phyloP scores from a whole-genome alignment of 2,329 filamentous ascomycete genomes.

The Hypoxylon sp. region DNA sequence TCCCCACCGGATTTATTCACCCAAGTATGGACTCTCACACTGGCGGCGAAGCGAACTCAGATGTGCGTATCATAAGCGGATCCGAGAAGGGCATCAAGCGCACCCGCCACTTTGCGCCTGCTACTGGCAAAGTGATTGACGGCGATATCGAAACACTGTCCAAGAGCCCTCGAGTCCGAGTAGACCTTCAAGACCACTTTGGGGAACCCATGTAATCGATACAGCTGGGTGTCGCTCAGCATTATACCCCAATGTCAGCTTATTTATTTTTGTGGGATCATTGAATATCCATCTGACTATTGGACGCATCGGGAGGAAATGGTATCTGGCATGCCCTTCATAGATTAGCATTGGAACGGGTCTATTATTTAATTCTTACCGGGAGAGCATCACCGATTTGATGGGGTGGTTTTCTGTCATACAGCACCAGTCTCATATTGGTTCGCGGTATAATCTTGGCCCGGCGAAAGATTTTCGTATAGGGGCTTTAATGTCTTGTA shows the following conservation, averaged over 20 bases:
- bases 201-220: constrained; percentile 37
- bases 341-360: constrained; percentile 24
- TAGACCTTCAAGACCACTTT: constrained; percentile 41
- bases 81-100: constrained; percentile 61
- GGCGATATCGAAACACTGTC: constrained; percentile 62
- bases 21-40: constrained; percentile 39
- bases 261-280: constrained; percentile 46
- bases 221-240: constrained; percentile 6
- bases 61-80: constrained; percentile 37
- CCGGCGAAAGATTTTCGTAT: constrained; percentile 11
- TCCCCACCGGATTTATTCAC: constrained; percentile 42
- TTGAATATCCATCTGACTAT: constrained; percentile 49
- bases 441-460: constrained; percentile 32
- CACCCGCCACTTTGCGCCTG: constrained; percentile 61
- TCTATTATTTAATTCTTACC: constrained; percentile 6
- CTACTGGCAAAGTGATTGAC: constrained; percentile 61
- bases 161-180: constrained; percentile 52
- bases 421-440: constrained; percentile 31
- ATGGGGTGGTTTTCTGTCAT: constrained; percentile 22
- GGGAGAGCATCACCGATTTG: constrained; percentile 1
- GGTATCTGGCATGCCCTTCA: constrained; percentile 13
- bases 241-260: constrained; percentile 5
- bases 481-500: constrained; percentile 14
- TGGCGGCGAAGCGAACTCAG: constrained; percentile 23
- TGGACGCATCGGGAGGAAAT: constrained; percentile 26